A percentile compares a stretch with the other conserved stretches of the same genome.
Conservation (phyloP, 2,329 filamentous ascomycete genomes). For the Colletotrichum incanum region DNA sequence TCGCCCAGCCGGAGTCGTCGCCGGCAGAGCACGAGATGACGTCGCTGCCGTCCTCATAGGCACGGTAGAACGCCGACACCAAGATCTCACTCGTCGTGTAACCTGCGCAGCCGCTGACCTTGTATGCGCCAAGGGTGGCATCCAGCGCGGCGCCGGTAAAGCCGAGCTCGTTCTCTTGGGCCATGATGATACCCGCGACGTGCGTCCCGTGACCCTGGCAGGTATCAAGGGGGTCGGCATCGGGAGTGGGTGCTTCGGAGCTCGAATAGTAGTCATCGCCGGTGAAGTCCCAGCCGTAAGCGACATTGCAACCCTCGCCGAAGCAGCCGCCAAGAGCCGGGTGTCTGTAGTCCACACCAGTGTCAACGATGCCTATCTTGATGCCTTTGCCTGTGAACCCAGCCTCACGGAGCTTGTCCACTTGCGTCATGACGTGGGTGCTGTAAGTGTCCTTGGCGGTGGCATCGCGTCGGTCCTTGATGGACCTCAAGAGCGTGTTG, state of each 20-base stretch:
- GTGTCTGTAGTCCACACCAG: conserved; percentile 64
- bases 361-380: conserved; percentile 60
- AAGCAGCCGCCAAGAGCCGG: conserved; percentile 69
- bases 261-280: conserved; percentile 56
- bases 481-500: conserved; percentile 24
- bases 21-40: conserved; percentile 52
- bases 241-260: conserved; percentile 51
- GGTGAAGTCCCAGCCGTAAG: conserved; percentile 63
- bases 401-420: conserved; percentile 58
- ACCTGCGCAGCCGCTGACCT: conserved; percentile 55
- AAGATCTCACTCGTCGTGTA: conserved; percentile 57
- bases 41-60: conserved; percentile 58
- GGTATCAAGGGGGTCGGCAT: conserved; percentile 58
- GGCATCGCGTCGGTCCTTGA: conserved; percentile 11
- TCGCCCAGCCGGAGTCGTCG: conserved; percentile 48
- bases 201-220: conserved; percentile 62
- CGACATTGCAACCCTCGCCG: conserved; percentile 63
- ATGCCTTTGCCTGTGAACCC: conserved; percentile 63
- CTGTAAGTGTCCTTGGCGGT: conserved; percentile 39
- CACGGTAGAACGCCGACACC: conserved; percentile 59
- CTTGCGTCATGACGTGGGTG: conserved; percentile 53
- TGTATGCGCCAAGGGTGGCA: conserved; percentile 58
- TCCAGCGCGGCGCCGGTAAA: conserved; percentile 60
- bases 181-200: conserved; percentile 63
- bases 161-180: conserved; percentile 55